These are phyloP conservation scores for Echites panduratus DNA, from an alignment of 257 asterid genomes.

Conservation along the genomic window DNA sequence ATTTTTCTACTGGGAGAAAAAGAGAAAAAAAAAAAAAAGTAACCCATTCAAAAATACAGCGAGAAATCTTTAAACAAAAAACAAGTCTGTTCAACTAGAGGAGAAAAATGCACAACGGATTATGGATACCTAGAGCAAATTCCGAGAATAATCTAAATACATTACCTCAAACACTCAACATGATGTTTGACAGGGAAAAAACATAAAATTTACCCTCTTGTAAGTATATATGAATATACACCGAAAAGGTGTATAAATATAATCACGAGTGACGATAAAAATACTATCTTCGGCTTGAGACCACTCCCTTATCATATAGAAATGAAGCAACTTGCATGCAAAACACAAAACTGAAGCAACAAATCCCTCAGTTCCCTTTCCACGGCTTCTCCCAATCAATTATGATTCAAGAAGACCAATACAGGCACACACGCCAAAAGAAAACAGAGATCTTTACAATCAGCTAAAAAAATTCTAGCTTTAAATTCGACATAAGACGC, in stretches of 20 bases:
- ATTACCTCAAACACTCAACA: background rate
- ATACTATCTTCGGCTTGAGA: background rate
- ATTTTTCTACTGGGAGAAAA: no score
- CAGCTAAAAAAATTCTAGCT: background rate
- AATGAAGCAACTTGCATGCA: background rate
- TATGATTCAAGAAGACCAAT: background rate
- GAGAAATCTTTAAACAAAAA: background rate
- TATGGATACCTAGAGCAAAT: no score
- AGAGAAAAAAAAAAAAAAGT: no score
- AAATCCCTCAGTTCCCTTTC: no score
- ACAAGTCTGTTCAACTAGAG: background rate
- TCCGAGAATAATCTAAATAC: background rate
- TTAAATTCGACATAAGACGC: background rate
- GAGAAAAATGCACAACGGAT: background rate
- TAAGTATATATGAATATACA: background rate
- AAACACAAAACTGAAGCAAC: no score
- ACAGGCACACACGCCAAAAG: background rate
- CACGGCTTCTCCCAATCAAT: no score
- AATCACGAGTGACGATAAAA: background rate
- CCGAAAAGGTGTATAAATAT: background rate
- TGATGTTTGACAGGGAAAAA: background rate
- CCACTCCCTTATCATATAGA: background rate
- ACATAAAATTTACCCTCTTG: background rate
- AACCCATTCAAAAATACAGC: background rate
- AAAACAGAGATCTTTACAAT: background rate